phyloP scores from a whole-genome alignment of 2,329 filamentous ascomycete genomes.

The Beauveria brongniartii region DNA sequence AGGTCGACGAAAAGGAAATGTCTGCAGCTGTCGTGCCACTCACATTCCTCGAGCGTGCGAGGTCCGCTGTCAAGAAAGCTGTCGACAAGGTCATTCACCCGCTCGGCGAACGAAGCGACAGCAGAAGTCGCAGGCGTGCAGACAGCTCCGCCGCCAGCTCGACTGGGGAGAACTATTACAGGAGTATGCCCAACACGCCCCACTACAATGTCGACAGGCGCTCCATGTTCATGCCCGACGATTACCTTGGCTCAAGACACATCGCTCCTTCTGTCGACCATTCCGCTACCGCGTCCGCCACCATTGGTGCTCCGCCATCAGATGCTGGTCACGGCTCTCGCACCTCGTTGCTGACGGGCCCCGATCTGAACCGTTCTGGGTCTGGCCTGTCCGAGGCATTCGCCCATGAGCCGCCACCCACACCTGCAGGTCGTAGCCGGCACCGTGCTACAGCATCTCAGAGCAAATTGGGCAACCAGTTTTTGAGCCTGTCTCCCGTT shows the following conservation, averaged over 20 bases:
- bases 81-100: constrained; percentile 57
- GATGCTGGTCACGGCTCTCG: constrained; percentile 31
- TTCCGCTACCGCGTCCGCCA: constrained; percentile 17
- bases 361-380: neutral
- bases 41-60: constrained; percentile 76
- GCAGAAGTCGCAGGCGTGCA: constrained; percentile 45
- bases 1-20: constrained; percentile 86
- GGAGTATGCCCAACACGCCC: constrained; percentile 40
- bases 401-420: constrained; percentile 19
- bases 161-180: constrained; percentile 43
- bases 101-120: constrained; percentile 49
- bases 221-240: constrained; percentile 44
- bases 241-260: constrained; percentile 39
- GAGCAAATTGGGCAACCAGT: constrained; percentile 34
- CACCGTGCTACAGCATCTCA: constrained; percentile 37
- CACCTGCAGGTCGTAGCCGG: constrained; percentile 21
- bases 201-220: constrained; percentile 46
- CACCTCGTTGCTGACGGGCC: constrained; percentile 24
- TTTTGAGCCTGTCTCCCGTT: constrained; percentile 29
- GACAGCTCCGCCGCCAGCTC: constrained; percentile 59
- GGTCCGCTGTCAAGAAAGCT: constrained; percentile 65
- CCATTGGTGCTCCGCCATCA: constrained; percentile 18
- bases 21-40: constrained; percentile 85
- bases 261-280: constrained; percentile 14
- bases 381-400: constrained; percentile 13